Percentiles rank a stretch among this genome's conserved stretches.
phyloP scores from a whole-genome alignment of 2,329 filamentous ascomycete species.

The Hypocreales sp. region DNA sequence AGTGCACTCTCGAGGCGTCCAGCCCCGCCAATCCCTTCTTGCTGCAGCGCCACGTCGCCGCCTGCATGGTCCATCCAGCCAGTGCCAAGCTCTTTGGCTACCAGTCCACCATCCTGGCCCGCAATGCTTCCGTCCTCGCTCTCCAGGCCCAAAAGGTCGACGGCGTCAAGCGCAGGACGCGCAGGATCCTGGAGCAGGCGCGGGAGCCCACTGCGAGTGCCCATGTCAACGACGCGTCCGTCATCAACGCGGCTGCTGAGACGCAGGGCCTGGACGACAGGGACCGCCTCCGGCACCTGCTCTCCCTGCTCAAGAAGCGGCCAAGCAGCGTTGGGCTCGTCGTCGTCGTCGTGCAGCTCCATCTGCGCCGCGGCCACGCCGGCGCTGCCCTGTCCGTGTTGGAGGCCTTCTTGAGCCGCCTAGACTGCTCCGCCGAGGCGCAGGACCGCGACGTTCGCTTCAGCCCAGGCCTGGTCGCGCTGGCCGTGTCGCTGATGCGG shows the following conservation, averaged over 20 bases:
- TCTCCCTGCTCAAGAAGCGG: conserved; percentile 54
- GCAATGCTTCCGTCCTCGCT: conserved; percentile 49
- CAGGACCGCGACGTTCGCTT: conserved; percentile 56
- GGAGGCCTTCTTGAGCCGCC: conserved; percentile 60
- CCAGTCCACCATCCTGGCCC: conserved; percentile 38
- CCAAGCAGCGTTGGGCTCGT: conserved; percentile 69
- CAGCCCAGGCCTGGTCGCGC: conserved; percentile 70
- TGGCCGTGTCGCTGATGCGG: conserved; percentile 66
- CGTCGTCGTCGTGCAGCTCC: conserved; percentile 68
- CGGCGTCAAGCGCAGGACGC: conserved; percentile 38
- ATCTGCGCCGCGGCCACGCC: conserved; percentile 55
- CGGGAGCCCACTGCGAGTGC: conserved; percentile 13
- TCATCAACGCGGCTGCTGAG: conserved; percentile 56
- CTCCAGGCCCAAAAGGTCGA: conserved; percentile 52
- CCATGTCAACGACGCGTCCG: conserved; percentile 26
- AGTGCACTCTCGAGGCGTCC: conserved; percentile 24
- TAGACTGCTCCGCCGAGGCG: conserved; percentile 45
- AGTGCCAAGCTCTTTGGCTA: conserved; percentile 57
- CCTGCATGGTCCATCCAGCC: conserved; percentile 32
- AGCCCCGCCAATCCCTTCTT: conserved; percentile 48
- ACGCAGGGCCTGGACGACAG: conserved; percentile 48
- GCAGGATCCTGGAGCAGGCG: conserved; percentile 18
- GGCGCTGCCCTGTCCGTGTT: conserved; percentile 61
- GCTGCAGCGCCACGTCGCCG: conserved; percentile 44
- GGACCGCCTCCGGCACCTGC: conserved; percentile 51